Evolutionary conservation across 495 filamentous ascomycete genomes (phyloP), one percentile per base, ranked within the genome.

Genomic region (Aspergillus indologenus): DNA sequence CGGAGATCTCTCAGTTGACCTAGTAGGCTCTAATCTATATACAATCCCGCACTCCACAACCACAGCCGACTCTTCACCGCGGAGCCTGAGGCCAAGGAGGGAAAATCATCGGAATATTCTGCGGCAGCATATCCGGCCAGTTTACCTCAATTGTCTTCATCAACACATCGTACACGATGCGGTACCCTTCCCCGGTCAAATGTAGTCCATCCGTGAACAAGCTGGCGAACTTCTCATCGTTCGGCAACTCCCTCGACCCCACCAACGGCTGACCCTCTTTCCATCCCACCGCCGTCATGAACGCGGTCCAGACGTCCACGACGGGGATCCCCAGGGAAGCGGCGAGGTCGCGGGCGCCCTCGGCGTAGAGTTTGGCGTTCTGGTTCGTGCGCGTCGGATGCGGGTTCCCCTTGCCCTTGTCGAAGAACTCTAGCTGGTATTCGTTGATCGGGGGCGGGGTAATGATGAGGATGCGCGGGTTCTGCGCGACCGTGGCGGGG

Each of bases 401-500:
- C 3, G 69, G 60, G 46, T 77, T 73, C 5, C 81, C 82, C 29
- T 70, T 75, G 6, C 65, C 73, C 45, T 74, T 62, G 64, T 92
- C 88, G 18, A 78, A 68, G 51, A 71, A 67, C 49, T 80, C 75
- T 24, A 81, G 68, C 55, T 82, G 81, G 63, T 92, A 87, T 73
- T 96, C 87, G 64, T 94, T 87, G 34, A 96, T 68, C 1, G 92
- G 90, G 1, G 91, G 86, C 23, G 92, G 90, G 0, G 86, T 90
- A 51, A 96, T 77, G 18, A 96, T 71, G 47, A 95, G 79, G 56
- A 94, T 84, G 47, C 81, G 83, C 15, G 91, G 81, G 43, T 82
- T 83, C 61, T 96, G 92, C 7, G 85, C 84, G 49, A 71, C 68
- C 40, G 91, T 82, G 50, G 71, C 74, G 8, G 87, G 82, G 68